Conservation (phyloP, 495 filamentous ascomycete genomes). For the Penicillium herquei region DNA sequence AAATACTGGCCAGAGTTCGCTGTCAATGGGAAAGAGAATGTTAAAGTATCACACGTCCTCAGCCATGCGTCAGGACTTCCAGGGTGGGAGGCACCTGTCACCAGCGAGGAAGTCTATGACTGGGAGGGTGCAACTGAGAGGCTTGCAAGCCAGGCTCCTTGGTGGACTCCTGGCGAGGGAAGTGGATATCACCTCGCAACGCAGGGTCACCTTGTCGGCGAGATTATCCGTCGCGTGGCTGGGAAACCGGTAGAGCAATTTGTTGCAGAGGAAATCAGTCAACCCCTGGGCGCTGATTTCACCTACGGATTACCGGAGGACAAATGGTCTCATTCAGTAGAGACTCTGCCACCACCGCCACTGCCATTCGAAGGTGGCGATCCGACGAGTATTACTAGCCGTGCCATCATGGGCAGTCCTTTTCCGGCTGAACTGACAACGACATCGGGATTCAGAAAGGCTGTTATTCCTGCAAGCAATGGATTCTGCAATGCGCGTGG, state of each 20-base stretch:
- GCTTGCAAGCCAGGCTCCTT: slow-evolving; percentile 40
- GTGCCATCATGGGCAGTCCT: slow-evolving; percentile 13
- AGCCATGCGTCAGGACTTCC: slow-evolving; percentile 38
- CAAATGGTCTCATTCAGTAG: slow-evolving; percentile 30
- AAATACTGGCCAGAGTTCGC: slow-evolving; percentile 50
- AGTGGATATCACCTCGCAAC: slow-evolving; percentile 39
- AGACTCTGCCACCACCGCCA: slow-evolving; percentile 18
- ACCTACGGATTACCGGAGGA: slow-evolving; percentile 32
- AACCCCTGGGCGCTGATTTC: slow-evolving; percentile 41
- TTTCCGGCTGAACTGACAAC: not conserved
- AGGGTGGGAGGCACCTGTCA: slow-evolving; percentile 32
- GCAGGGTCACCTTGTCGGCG: slow-evolving; percentile 41
- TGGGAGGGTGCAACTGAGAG: slow-evolving; percentile 22
- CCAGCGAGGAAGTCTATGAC: slow-evolving; percentile 30
- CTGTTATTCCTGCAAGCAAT: slow-evolving; percentile 27
- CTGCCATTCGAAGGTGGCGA: slow-evolving; percentile 1
- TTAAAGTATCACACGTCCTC: slow-evolving; percentile 42
- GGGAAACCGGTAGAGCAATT: slow-evolving; percentile 40
- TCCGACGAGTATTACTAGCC: slow-evolving; percentile 12
- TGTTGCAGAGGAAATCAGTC: slow-evolving; percentile 38
- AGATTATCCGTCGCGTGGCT: slow-evolving; percentile 35
- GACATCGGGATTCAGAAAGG: slow-evolving; percentile 20
- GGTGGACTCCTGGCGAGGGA: slow-evolving; percentile 42
- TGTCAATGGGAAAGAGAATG: slow-evolving; percentile 37
- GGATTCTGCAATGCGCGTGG: slow-evolving; percentile 38